A percentile compares a stretch with the other conserved stretches of the same genome.
phyloP scores from a whole-genome alignment of 1,284 basidiomycete species.

The Pseudozyma hubeiensis region DNA sequence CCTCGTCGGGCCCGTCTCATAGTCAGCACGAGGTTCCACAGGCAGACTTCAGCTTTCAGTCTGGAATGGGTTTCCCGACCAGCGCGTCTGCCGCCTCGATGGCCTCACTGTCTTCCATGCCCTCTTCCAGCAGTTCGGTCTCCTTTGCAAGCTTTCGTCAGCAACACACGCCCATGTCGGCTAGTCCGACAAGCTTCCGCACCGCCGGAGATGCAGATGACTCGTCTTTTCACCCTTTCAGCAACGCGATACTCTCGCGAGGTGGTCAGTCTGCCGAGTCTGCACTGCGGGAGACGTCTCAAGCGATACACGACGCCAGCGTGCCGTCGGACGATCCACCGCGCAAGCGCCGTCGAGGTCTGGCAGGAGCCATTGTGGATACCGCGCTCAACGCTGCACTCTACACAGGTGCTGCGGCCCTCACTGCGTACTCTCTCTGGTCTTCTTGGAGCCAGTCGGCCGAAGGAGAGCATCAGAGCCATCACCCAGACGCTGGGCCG shows the following conservation, averaged over 20 bases:
- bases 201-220: conserved; percentile 34
- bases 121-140: conserved; percentile 24
- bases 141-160: conserved; percentile 34
- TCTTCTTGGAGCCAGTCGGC: conserved; percentile 41
- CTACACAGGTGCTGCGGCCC: conserved; percentile 54
- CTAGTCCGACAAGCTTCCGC: conserved; percentile 35
- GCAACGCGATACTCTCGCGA: conserved; percentile 32
- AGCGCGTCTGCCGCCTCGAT: conserved; percentile 24
- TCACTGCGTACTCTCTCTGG: conserved; percentile 58
- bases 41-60: conserved; percentile 40
- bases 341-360: conserved; percentile 42
- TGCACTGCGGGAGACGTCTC: conserved; percentile 23
- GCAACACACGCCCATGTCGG: conserved; percentile 32
- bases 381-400: conserved; percentile 54
- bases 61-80: conserved; percentile 20
- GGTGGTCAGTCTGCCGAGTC: conserved; percentile 30
- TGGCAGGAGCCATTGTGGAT: conserved; percentile 54
- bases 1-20: conserved; percentile 21
- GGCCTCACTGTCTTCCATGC: conserved; percentile 33
- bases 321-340: conserved; percentile 29
- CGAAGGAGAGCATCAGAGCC: conserved; percentile 28
- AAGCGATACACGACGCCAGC: conserved; percentile 7
- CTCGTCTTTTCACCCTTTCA: conserved; percentile 14
- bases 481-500: conserved; percentile 29
- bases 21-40: conserved; percentile 4